phyloP scores from a whole-genome alignment of 352 stramenopile genomes.

The Phytophthora parvispora region DNA sequence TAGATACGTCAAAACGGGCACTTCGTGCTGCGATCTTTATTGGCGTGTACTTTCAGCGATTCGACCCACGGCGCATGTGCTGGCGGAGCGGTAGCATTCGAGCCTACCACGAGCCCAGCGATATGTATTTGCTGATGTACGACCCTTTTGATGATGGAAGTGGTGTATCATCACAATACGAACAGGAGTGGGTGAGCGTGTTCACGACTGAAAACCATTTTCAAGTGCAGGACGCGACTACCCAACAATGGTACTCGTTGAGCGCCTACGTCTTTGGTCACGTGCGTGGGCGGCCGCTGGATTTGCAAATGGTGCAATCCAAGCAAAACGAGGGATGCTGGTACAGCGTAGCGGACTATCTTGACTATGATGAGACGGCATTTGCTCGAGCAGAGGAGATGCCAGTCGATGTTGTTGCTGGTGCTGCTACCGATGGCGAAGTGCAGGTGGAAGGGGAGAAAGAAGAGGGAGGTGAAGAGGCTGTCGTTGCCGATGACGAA shows the following conservation, averaged over 20 bases:
- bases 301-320: slow-evolving; percentile 28
- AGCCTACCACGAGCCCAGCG: slow-evolving; percentile 63
- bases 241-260: slow-evolving; percentile 71
- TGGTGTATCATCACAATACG: slow-evolving; percentile 11
- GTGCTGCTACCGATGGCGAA: slow-evolving; percentile 1
- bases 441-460: slow-evolving; percentile 6
- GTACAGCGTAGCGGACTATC: slow-evolving; percentile 73
- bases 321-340: slow-evolving; percentile 38
- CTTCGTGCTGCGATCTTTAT: slow-evolving; percentile 71
- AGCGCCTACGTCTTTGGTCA: slow-evolving; percentile 79
- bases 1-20: slow-evolving; percentile 56
- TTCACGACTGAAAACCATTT: slow-evolving; percentile 69
- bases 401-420: neutral
- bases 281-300: slow-evolving; percentile 51
- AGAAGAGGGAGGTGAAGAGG: slow-evolving; percentile 17
- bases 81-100: slow-evolving; percentile 63
- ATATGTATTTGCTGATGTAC: slow-evolving; percentile 66
- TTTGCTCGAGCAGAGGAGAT: slow-evolving; percentile 16
- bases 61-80: slow-evolving; percentile 53
- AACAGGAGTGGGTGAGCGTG: slow-evolving; percentile 71
- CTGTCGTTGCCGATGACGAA: neutral
- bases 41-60: slow-evolving; percentile 56
- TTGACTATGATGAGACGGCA: slow-evolving; percentile 60
- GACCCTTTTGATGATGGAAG: slow-evolving; percentile 38
- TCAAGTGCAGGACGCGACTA: slow-evolving; percentile 69